Conservation (phyloP, 495 filamentous ascomycete genomes). For the Aspergillus conjunctus region DNA sequence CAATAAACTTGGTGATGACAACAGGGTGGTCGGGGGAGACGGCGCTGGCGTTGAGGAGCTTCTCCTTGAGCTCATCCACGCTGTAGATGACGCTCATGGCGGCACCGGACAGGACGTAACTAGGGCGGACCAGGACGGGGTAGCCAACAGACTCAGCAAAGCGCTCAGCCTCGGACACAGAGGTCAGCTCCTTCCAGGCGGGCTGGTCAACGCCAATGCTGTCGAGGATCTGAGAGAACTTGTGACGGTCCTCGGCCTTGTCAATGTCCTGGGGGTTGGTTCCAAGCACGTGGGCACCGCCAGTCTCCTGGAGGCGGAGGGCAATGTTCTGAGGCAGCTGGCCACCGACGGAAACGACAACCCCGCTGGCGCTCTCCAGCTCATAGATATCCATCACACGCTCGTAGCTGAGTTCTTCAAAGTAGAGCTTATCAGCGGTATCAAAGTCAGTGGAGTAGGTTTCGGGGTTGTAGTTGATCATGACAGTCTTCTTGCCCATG, state of each 20-base stretch:
- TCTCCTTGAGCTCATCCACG: conserved; percentile 82
- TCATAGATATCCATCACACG: conserved; percentile 99
- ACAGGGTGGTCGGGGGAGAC: conserved; percentile 96
- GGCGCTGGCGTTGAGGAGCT: conserved; percentile 82
- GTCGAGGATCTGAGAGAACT: conserved; percentile 97
- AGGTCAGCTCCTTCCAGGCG: conserved; percentile 95
- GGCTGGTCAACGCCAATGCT: conserved; percentile 96
- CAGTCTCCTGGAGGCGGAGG: conserved; percentile 87
- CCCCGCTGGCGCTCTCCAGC: conserved; percentile 80
- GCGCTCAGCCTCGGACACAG: conserved; percentile 78
- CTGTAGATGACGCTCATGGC: conserved; percentile 97
- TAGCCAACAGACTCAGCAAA: conserved; percentile 87
- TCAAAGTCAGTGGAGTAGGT: conserved; percentile 91
- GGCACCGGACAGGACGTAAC: conserved; percentile 93
- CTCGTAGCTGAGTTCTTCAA: conserved; percentile 96
- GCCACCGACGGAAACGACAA: conserved; percentile 93
- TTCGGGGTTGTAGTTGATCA: conserved; percentile 97
- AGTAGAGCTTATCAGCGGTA: conserved; percentile 92
- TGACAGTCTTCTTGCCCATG: conserved; percentile 96
- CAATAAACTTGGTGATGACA: conserved; percentile 98
- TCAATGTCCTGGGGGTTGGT: conserved; percentile 94
- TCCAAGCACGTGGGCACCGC: conserved; percentile 84
- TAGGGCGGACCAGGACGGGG: conserved; percentile 90
- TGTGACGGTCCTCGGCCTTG: conserved; percentile 94
- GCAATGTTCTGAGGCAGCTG: conserved; percentile 98